A percentile compares a stretch with the other conserved stretches of the same genome.
These are phyloP conservation scores for Yamadazyma tumulicola DNA, from an alignment of 805 yeast genomes.

Conservation along the genomic window DNA sequence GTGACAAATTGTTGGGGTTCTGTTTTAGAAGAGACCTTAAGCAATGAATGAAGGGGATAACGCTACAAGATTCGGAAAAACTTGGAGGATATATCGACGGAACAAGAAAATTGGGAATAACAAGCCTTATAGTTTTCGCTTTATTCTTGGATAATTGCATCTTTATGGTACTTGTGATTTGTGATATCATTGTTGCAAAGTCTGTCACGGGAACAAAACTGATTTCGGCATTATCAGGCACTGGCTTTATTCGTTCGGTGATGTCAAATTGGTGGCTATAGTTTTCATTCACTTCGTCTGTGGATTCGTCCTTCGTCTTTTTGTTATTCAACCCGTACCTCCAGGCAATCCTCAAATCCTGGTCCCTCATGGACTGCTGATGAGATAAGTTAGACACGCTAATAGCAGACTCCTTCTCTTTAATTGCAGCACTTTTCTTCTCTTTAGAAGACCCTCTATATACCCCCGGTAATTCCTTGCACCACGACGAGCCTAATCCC, in stretches of 20 bases:
- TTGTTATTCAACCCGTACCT: slow-evolving; percentile 60
- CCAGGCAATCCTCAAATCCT: slow-evolving; percentile 89
- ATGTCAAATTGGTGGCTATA: slow-evolving; percentile 73
- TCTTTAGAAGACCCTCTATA: slow-evolving; percentile 68
- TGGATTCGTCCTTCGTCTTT: slow-evolving; percentile 20
- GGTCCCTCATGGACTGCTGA: slow-evolving; percentile 15
- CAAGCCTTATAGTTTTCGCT: slow-evolving; percentile 55
- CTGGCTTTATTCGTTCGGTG: slow-evolving; percentile 65
- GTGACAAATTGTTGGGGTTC: slow-evolving; percentile 42
- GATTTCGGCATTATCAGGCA: slow-evolving; percentile 60
- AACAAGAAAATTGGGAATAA: slow-evolving; percentile 73
- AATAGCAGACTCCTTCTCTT: slow-evolving; percentile 56
- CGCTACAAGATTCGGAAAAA: slow-evolving; percentile 41
- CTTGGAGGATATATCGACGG: slow-evolving; percentile 68
- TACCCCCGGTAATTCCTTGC: slow-evolving; percentile 70
- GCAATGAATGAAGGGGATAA: slow-evolving; percentile 60
- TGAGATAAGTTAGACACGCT: slow-evolving; percentile 64
- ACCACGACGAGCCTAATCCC: slow-evolving; percentile 58
- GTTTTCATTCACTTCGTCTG: slow-evolving; percentile 39
- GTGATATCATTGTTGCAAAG: slow-evolving; percentile 26
- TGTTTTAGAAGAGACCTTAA: slow-evolving; percentile 52
- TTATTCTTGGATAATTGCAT: slow-evolving; percentile 36
- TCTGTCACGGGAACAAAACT: slow-evolving; percentile 45
- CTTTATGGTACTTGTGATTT: slow-evolving; percentile 39
- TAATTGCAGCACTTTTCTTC: slow-evolving; percentile 55